Percentiles rank a stretch among this genome's conserved stretches.
phyloP scores from a whole-genome alignment of 2,329 filamentous ascomycete species.

The Beauveria sp. region DNA sequence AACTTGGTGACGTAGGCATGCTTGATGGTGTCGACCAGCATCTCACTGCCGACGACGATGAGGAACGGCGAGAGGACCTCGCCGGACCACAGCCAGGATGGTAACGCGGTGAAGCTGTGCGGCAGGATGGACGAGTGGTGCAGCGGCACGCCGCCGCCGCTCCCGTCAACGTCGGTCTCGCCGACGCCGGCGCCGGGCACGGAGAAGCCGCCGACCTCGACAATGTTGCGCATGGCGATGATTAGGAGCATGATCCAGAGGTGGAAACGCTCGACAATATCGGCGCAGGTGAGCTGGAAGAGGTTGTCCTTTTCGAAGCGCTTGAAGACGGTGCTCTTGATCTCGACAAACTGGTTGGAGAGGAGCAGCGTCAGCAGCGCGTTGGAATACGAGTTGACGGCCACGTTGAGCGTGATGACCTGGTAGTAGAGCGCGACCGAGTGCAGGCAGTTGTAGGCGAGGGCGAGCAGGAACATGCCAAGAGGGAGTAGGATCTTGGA shows the following conservation, averaged over 20 bases:
- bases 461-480: conserved; percentile 81
- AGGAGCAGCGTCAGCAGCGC: conserved; percentile 84
- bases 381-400: conserved; percentile 97
- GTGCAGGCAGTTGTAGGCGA: conserved; percentile 83
- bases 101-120: conserved; percentile 83
- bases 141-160: conserved; percentile 49
- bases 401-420: conserved; percentile 94
- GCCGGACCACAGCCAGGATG: conserved; percentile 66
- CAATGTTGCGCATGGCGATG: conserved; percentile 90
- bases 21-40: conserved; percentile 94
- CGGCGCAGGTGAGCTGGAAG: conserved; percentile 92
- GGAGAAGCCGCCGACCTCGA: conserved; percentile 84
- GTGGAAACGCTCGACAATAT: conserved; percentile 95
- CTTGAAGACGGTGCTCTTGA: conserved; percentile 98
- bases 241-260: conserved; percentile 96
- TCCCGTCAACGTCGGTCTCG: conserved; percentile 37
- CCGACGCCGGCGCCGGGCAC: conserved; percentile 44
- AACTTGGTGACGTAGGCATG: conserved; percentile 98
- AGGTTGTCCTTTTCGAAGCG: conserved; percentile 97
- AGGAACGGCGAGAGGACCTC: conserved; percentile 90
- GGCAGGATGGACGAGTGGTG: conserved; percentile 72
- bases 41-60: conserved; percentile 90
- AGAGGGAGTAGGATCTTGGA: conserved; percentile 86
- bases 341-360: conserved; percentile 98
- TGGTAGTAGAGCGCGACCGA: conserved; percentile 90